A percentile compares a stretch with the other conserved stretches of the same genome.
These are phyloP conservation scores for Phytopythium vexans DNA, from an alignment of 352 stramenopile species.

Conservation along the genomic window DNA sequence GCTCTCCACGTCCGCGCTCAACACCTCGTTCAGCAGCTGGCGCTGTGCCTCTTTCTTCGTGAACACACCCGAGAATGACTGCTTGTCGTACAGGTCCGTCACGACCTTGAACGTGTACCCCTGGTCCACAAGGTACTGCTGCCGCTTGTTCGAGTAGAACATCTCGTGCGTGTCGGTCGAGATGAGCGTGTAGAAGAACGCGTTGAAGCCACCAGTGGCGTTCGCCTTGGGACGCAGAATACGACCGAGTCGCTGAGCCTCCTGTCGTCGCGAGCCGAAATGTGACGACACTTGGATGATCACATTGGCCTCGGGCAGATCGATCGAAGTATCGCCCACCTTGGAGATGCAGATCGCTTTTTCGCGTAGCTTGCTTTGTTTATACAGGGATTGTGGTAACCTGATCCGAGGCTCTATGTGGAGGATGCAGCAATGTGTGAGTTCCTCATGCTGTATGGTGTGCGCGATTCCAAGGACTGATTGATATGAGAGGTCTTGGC, in stretches of 20 bases:
- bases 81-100: conserved; percentile 89
- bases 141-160: conserved; percentile 99
- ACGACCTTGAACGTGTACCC: conserved; percentile 99
- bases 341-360: conserved; percentile 92
- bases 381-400: too few relatives aligned
- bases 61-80: conserved; percentile 77
- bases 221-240: conserved; percentile 98
- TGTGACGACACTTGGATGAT: conserved; percentile 99
- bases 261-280: conserved; percentile 98
- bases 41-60: conserved; percentile 79
- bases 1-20: conserved; percentile 78
- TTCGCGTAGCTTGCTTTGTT: too few relatives aligned
- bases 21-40: conserved; percentile 72
- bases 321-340: conserved; percentile 99
- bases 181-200: conserved; percentile 99
- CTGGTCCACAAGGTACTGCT: conserved; percentile 99
- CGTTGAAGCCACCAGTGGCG: conserved; percentile 97
- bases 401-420: too few relatives aligned
- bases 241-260: conserved; percentile 98
- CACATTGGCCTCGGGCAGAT: conserved; percentile 99
- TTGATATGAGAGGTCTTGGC: too few relatives aligned
- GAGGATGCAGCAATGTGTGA: too few relatives aligned
- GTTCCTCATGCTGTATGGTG: too few relatives aligned
- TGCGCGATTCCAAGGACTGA: too few relatives aligned
- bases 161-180: conserved; percentile 99